Evolutionary conservation across 2,329 filamentous ascomycete genomes (phyloP).

Genomic region (Zelopaecilomyces penicillatus): DNA sequence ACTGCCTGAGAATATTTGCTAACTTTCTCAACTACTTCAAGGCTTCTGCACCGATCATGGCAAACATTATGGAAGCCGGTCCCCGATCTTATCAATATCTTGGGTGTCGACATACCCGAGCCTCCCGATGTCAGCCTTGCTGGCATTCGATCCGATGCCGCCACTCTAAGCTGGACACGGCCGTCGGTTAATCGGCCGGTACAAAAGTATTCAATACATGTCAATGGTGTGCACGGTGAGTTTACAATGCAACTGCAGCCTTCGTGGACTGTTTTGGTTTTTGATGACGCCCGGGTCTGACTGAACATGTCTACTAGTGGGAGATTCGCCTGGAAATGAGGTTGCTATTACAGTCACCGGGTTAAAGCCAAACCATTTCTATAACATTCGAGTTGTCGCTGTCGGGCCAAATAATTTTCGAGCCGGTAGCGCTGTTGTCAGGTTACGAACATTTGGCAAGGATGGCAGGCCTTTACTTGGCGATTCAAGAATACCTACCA

Average conservation of each 20-base stretch:
- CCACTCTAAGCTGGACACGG: conserved; percentile 84
- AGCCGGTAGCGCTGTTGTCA: conserved; percentile 76
- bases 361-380: conserved; percentile 77
- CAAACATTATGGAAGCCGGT: conserved; percentile 87
- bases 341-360: conserved; percentile 78
- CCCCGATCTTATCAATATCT: conserved; percentile 78
- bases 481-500: conserved; percentile 47
- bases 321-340: conserved; percentile 56
- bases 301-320: conserved; percentile 45
- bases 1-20: conserved; percentile 9
- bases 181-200: conserved; percentile 59
- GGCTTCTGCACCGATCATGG: conserved; percentile 78
- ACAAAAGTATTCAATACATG: conserved; percentile 81
- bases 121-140: conserved; percentile 84
- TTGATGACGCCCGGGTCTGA: conserved; percentile 1
- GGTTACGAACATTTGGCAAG: conserved; percentile 65
- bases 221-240: conserved; percentile 86
- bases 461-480: conserved; percentile 56
- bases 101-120: conserved; percentile 89
- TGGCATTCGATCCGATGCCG: conserved; percentile 77
- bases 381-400: conserved; percentile 87
- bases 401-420: conserved; percentile 90
- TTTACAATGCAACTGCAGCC: conserved; percentile 6
- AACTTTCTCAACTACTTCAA: conserved; percentile 24
- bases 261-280: not conserved